Conservation (phyloP, 768 basidiomycete genomes). For the Rhizopogon sp. region DNA sequence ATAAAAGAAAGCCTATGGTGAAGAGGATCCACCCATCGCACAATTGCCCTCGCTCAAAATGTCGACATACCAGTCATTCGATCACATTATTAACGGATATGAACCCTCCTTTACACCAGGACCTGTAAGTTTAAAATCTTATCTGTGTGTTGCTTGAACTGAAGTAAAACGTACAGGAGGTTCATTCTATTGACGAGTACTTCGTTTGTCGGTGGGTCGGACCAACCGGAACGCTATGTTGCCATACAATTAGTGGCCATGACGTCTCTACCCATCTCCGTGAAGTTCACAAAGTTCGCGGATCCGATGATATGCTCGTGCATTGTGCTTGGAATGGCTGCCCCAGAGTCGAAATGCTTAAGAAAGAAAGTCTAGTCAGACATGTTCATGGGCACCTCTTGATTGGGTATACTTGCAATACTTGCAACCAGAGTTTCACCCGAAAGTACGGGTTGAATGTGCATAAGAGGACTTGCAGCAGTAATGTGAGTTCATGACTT, state of each 20-base stretch:
- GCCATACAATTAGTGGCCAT: not conserved
- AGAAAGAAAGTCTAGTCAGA: conserved; percentile 18
- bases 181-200: no score
- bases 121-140: not conserved
- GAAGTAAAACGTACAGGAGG: no score
- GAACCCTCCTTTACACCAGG: no score
- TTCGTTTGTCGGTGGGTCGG: not conserved
- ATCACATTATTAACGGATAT: not conserved
- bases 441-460: conserved; percentile 14
- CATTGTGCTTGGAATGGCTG: conserved; percentile 17
- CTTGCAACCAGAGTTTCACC: conserved; percentile 11
- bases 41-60: not conserved
- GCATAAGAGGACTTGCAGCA: conserved; percentile 11
- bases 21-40: no score
- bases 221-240: not conserved
- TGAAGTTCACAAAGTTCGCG: conserved; percentile 11
- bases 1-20: no score
- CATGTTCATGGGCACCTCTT: conserved; percentile 20
- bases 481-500: not conserved
- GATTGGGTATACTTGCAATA: conserved; percentile 18
- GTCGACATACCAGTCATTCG: no score
- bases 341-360: conserved; percentile 6
- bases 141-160: no score
- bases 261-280: conserved; percentile 20
- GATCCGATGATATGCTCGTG: conserved; percentile 8